Percentiles rank a stretch among this genome's conserved stretches.
phyloP scores from a whole-genome alignment of 768 basidiomycete species.

The Sistotremastrum suecicum region DNA sequence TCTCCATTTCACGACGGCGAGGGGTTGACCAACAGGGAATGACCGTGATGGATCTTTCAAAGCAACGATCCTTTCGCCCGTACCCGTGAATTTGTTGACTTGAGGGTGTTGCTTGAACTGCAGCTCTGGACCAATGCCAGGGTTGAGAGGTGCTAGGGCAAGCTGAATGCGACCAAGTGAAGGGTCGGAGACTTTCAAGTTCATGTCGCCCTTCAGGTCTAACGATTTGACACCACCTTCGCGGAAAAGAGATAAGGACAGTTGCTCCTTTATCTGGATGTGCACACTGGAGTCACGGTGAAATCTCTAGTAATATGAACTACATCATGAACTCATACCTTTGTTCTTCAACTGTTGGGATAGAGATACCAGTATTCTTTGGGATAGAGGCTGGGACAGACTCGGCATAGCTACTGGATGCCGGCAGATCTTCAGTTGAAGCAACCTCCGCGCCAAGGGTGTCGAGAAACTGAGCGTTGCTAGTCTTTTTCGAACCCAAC shows the following conservation, averaged over 20 bases:
- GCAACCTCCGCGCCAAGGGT: constrained; percentile 71
- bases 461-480: constrained; percentile 77
- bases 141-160: constrained; percentile 38
- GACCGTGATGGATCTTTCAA: constrained; percentile 70
- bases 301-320: background rate
- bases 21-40: constrained; percentile 79
- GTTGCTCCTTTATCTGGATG: constrained; percentile 67
- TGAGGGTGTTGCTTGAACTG: constrained; percentile 98
- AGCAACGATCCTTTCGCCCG: constrained; percentile 52
- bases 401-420: constrained; percentile 35
- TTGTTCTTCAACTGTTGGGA: constrained; percentile 64
- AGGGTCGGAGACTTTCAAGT: constrained; percentile 71
- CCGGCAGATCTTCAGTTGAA: constrained; percentile 37
- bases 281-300: constrained; percentile 52
- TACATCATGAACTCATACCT: constrained; percentile 33
- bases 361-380: constrained; percentile 41
- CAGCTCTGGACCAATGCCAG: constrained; percentile 50
- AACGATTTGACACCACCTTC: constrained; percentile 86
- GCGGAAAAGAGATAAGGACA: constrained; percentile 69
- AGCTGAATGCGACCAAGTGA: constrained; percentile 60
- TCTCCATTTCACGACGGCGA: constrained; percentile 89
- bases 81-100: constrained; percentile 71
- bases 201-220: constrained; percentile 92
- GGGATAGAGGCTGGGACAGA: constrained; percentile 21
- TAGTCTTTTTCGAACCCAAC: constrained; percentile 82